Conservation (phyloP, 176 grass and related monocot genomes). For the Aegilops speltoides region DNA sequence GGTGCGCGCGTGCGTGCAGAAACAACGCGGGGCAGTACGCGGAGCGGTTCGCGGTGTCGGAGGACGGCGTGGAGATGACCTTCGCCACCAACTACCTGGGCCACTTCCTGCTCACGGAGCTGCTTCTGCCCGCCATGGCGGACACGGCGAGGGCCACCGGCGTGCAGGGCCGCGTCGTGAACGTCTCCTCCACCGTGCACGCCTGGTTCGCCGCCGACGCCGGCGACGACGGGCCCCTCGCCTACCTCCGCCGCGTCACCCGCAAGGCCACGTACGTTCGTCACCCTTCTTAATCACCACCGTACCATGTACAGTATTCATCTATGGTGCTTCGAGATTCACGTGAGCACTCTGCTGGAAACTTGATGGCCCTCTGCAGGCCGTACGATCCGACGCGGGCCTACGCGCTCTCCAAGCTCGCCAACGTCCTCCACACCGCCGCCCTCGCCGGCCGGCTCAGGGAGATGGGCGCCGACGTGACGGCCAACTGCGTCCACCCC, state of each 20-base stretch:
- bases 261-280: constrained; percentile 65
- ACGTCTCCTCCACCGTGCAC: constrained; percentile 87
- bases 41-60: constrained; percentile 57
- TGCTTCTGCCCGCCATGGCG: constrained; percentile 72
- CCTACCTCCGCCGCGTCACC: constrained; percentile 76
- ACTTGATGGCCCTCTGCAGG: constrained; percentile 27
- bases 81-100: constrained; percentile 96
- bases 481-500: constrained; percentile 94
- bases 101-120: constrained; percentile 85
- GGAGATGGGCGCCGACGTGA: constrained; percentile 75
- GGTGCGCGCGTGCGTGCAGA: constrained; percentile 23
- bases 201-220: constrained; percentile 83
- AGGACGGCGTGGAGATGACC: constrained; percentile 95
- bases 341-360: neutral
- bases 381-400: constrained; percentile 83
- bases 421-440: constrained; percentile 87
- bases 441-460: constrained; percentile 55
- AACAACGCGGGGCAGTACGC: constrained; percentile 98
- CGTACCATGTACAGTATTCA: too few species aligned
- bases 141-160: constrained; percentile 71
- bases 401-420: constrained; percentile 95
- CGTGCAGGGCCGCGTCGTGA: constrained; percentile 81
- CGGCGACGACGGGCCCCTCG: constrained; percentile 60
- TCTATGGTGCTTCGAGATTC: constrained; percentile 7
- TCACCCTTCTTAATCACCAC: too few species aligned